These are phyloP conservation scores for Aspergillus calidoustus DNA, from an alignment of 2,329 filamentous ascomycete species.

Conservation along the genomic window DNA sequence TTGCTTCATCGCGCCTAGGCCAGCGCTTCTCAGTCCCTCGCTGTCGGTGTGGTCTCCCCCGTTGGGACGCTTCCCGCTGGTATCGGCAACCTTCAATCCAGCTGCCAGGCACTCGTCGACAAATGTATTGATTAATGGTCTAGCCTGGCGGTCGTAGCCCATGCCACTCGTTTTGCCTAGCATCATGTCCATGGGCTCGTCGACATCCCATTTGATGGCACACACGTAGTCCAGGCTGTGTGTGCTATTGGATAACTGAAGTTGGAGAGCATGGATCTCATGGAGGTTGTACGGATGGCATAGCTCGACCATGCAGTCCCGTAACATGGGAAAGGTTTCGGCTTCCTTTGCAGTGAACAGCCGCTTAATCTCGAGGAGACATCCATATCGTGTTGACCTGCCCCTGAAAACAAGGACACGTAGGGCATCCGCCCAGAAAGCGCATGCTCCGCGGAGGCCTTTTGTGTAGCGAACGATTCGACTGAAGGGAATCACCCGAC, in stretches of 20 bases:
- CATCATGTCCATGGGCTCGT: not conserved
- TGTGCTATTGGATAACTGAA: not conserved
- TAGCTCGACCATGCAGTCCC: not conserved
- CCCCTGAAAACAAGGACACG: not conserved
- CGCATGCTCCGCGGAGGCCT: not conserved
- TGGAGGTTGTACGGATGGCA: not conserved
- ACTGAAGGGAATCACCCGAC: not conserved
- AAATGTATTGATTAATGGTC: not conserved
- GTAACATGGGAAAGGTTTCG: not conserved
- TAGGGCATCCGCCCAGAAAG: not conserved
- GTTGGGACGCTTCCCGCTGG: not conserved
- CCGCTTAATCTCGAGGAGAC: not conserved
- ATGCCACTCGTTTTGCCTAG: not conserved
- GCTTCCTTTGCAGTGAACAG: not conserved
- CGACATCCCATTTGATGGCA: not conserved
- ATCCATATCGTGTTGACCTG: not conserved
- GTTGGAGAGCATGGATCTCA: not conserved
- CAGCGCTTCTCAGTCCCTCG: not conserved
- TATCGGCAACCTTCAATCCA: not conserved
- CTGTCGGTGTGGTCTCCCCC: not conserved
- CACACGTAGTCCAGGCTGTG: not conserved
- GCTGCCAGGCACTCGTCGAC: not conserved
- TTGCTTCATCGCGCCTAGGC: not conserved
- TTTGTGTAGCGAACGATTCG: not conserved
- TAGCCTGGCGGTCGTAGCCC: not conserved